Percentiles rank a stretch among this genome's conserved stretches.
Evolutionary conservation across 805 yeast species (phyloP).

Genomic region (Zygosaccharomyces bisporus): DNA sequence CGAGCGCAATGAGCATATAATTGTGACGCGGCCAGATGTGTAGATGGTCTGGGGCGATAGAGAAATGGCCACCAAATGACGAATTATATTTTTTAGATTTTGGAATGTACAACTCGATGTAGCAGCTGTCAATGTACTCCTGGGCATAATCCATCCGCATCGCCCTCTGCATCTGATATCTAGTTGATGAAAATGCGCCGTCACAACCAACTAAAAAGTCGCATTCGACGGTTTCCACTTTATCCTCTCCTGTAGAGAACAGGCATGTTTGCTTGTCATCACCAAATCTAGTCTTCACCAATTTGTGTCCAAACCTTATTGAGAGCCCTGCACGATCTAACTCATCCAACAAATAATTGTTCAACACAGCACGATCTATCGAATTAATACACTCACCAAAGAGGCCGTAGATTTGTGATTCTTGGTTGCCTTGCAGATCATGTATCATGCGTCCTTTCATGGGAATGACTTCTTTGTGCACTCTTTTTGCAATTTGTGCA

Average conservation of each 20-base stretch:
- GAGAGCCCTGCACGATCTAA: constrained; percentile 46
- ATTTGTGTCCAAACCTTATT: constrained; percentile 53
- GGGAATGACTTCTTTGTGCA: constrained; percentile 65
- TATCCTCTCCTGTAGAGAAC: constrained; percentile 23
- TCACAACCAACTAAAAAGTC: constrained; percentile 80
- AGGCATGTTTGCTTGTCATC: constrained; percentile 24
- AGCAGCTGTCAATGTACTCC: constrained; percentile 78
- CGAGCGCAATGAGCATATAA: constrained; percentile 85
- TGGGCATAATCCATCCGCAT: constrained; percentile 69
- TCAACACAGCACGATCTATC: constrained; percentile 70
- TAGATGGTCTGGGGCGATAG: constrained; percentile 66
- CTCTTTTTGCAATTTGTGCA: constrained; percentile 49
- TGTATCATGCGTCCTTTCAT: constrained; percentile 92
- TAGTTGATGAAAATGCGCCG: constrained; percentile 74
- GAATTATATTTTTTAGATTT: constrained; percentile 39
- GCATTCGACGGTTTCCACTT: constrained; percentile 29
- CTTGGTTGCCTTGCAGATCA: constrained; percentile 56
- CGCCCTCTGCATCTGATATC: constrained; percentile 62
- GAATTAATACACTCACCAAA: constrained; percentile 83
- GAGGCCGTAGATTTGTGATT: constrained; percentile 71
- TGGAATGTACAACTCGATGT: constrained; percentile 76
- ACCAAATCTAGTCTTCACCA: constrained; percentile 42
- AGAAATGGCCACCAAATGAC: constrained; percentile 39
- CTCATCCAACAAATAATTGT: constrained; percentile 61
- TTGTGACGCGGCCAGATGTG: constrained; percentile 92